Conservation (phyloP, 192 early-diverging fungal species). For the Lunasporangiospora selenospora region DNA sequence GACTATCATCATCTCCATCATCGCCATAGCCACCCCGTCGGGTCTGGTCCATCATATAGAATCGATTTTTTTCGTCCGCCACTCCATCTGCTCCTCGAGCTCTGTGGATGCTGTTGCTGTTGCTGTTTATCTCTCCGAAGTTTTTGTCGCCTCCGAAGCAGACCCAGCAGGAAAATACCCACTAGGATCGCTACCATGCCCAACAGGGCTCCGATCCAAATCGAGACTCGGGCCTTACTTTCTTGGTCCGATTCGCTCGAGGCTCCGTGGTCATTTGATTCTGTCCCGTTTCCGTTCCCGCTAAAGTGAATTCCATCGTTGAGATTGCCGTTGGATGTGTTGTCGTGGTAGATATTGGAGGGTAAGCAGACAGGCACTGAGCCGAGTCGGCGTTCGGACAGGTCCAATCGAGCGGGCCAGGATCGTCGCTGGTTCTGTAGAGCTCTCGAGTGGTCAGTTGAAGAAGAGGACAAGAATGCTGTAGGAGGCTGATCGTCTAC, state of each 20-base stretch:
- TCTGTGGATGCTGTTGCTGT: too few relatives aligned
- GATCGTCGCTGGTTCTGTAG: not conserved
- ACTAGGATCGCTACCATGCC: slow-evolving; percentile 16
- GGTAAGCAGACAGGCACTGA: slow-evolving; percentile 14
- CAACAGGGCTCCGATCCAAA: slow-evolving; percentile 23
- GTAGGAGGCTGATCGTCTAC: not conserved
- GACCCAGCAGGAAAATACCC: slow-evolving; percentile 15
- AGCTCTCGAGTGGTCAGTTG: not conserved
- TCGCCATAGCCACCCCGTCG: not conserved
- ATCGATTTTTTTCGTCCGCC: too few relatives aligned
- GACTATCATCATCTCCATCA: slow-evolving; percentile 10
- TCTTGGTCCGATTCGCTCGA: too few relatives aligned
- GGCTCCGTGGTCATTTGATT: not conserved
- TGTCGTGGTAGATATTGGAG: slow-evolving; percentile 7
- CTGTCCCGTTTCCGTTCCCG: not conserved
- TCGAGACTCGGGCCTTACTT: not conserved
- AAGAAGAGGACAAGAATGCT: not conserved
- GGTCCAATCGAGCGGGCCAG: not conserved
- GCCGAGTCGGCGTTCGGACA: not conserved
- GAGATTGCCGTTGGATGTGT: not conserved
- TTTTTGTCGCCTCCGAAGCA: slow-evolving; percentile 22
- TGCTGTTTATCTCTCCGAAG: slow-evolving; percentile 14
- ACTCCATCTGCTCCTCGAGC: too few relatives aligned
- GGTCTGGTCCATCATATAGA: slow-evolving; percentile 1
- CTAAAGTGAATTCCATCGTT: not conserved